phyloP scores from a whole-genome alignment of 1,284 basidiomycete genomes.

The Wolfiporia cocos region DNA sequence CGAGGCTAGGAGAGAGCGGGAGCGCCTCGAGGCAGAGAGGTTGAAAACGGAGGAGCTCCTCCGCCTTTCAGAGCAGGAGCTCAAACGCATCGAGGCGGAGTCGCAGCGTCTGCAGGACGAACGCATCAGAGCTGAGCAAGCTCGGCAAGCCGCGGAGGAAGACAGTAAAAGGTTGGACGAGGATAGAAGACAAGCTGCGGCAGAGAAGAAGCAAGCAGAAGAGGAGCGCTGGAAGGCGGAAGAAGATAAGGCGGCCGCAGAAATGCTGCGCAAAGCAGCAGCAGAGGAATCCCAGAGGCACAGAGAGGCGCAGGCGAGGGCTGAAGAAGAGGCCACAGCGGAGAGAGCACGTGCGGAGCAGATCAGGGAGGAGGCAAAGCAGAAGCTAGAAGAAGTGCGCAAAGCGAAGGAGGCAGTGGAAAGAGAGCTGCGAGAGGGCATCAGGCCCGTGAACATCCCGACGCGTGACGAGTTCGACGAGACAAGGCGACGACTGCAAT shows the following conservation, averaged over 20 bases:
- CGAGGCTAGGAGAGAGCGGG: neutral
- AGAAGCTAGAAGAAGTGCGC: neutral
- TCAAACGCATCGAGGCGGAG: neutral
- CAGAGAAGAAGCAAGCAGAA: neutral
- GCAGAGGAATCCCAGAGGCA: neutral
- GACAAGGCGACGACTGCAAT: conserved; percentile 1
- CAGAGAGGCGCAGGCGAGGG: neutral
- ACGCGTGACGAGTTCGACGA: neutral
- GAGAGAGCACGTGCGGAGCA: neutral
- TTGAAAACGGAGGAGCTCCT: neutral
- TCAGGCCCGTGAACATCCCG: neutral
- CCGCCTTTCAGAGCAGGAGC: neutral
- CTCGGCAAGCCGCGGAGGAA: neutral
- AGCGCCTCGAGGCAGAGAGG: neutral
- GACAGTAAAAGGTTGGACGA: neutral
- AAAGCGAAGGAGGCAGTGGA: neutral
- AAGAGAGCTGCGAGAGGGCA: neutral
- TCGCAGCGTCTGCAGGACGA: neutral
- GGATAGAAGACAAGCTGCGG: neutral
- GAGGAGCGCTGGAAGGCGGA: neutral
- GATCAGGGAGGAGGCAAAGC: neutral
- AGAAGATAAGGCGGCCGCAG: neutral
- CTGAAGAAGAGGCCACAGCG: neutral
- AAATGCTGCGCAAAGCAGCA: neutral
- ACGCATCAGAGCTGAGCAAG: neutral